These are phyloP conservation scores for Lepidium sativum DNA, from an alignment of 345 rosid genomes.

Conservation along the genomic window DNA sequence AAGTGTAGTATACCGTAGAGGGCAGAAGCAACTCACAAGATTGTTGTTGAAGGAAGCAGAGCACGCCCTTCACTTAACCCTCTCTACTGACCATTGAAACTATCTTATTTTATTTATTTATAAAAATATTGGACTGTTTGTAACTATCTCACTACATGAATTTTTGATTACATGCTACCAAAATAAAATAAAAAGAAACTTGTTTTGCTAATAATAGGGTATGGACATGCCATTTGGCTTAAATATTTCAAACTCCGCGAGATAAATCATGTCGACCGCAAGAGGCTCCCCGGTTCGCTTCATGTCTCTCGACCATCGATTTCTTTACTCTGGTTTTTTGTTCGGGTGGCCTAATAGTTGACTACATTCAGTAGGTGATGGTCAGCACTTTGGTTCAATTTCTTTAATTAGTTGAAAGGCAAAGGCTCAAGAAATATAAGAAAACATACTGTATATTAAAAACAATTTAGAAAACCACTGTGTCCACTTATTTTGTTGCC, in stretches of 20 bases:
- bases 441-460: too few species aligned
- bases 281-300: neutral
- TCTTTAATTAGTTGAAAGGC: too few species aligned
- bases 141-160: neutral
- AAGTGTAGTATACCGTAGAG: slow-evolving; percentile 57
- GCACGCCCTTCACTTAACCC: slow-evolving; percentile 56
- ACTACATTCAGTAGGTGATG: too few species aligned
- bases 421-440: too few species aligned
- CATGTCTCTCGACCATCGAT: too few species aligned
- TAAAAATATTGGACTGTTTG: neutral
- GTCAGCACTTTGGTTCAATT: too few species aligned
- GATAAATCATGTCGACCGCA: neutral
- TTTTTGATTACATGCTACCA: too few species aligned
- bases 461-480: too few species aligned
- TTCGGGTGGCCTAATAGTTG: too few species aligned
- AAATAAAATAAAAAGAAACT: neutral
- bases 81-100: slow-evolving; percentile 43
- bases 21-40: slow-evolving; percentile 67
- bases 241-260: neutral
- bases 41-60: slow-evolving; percentile 72
- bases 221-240: neutral
- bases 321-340: too few species aligned
- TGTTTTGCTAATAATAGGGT: neutral
- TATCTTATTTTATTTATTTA: slow-evolving; percentile 32
- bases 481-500: too few species aligned